These are phyloP conservation scores for Naegleria lovaniensis DNA, from an alignment of 208 protist species.

Conservation along the genomic window DNA sequence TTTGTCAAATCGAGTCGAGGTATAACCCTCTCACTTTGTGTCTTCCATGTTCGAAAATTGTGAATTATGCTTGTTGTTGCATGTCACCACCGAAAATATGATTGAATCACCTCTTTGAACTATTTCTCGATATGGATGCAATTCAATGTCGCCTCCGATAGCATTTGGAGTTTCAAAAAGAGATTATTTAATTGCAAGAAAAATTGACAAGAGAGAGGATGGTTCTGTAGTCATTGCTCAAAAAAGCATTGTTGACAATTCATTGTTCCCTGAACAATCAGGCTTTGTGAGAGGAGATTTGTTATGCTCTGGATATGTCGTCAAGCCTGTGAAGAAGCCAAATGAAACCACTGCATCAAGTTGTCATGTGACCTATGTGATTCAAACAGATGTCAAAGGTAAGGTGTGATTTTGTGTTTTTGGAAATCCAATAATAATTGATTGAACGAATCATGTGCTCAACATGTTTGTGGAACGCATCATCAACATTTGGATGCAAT, in stretches of 20 bases:
- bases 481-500: neutral
- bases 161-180: neutral
- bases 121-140: too few species aligned
- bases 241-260: neutral
- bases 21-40: too few species aligned
- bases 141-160: too few species aligned
- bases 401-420: neutral
- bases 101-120: too few species aligned
- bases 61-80: too few species aligned
- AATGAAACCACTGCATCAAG: neutral
- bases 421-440: too few species aligned
- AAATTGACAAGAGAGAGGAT: neutral
- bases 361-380: neutral
- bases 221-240: neutral
- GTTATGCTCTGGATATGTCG: neutral
- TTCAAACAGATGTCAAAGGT: conserved; percentile 12
- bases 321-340: neutral
- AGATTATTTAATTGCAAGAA: conserved; percentile 1
- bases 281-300: neutral
- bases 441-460: too few species aligned
- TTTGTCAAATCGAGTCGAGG: too few species aligned
- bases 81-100: too few species aligned
- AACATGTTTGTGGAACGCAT: too few species aligned
- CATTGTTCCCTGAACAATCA: neutral
- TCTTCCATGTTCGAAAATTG: too few species aligned